These are phyloP conservation scores for Candida methanosorbosa DNA, from an alignment of 805 yeast genomes.

Conservation along the genomic window DNA sequence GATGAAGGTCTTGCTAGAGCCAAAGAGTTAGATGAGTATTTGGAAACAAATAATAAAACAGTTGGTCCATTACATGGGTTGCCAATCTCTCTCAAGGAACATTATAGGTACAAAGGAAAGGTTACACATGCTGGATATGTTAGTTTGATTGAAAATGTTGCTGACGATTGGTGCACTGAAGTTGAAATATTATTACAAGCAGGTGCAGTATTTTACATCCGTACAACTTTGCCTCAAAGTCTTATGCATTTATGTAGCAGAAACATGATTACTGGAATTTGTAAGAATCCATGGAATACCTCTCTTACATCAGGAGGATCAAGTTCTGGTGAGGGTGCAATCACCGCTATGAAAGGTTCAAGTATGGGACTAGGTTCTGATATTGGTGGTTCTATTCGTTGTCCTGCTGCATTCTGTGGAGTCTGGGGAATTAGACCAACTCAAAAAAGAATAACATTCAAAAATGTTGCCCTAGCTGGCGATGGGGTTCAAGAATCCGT, in stretches of 20 bases:
- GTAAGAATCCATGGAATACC: conserved; percentile 51
- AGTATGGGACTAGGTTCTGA: conserved; percentile 62
- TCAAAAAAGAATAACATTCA: conserved; percentile 39
- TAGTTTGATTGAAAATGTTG: conserved; percentile 36
- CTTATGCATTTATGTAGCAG: conserved; percentile 61
- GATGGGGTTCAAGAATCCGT: conserved; percentile 60
- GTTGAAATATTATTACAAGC: conserved; percentile 36
- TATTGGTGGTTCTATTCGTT: conserved; percentile 64
- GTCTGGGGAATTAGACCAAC: conserved; percentile 55
- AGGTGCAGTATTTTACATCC: conserved; percentile 55
- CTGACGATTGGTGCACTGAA: conserved; percentile 37
- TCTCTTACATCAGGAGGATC: conserved; percentile 62
- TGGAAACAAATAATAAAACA: conserved; percentile 37
- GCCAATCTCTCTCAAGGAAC: conserved; percentile 64
- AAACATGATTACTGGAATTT: conserved; percentile 51
- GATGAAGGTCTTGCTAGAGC: conserved; percentile 55
- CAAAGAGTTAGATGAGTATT: conserved; percentile 45
- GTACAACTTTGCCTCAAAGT: conserved; percentile 63
- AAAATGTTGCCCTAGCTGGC: conserved; percentile 44
- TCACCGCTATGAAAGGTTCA: conserved; percentile 50
- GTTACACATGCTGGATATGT: conserved; percentile 57
- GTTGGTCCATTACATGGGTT: conserved; percentile 65
- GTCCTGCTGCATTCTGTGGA: conserved; percentile 60
- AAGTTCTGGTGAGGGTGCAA: conserved; percentile 65
- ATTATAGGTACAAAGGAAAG: conserved; percentile 43